Base-by-base conservation (phyloP, 2,329 filamentous ascomycete genomes). In the Sclerotinia borealis region DNA sequence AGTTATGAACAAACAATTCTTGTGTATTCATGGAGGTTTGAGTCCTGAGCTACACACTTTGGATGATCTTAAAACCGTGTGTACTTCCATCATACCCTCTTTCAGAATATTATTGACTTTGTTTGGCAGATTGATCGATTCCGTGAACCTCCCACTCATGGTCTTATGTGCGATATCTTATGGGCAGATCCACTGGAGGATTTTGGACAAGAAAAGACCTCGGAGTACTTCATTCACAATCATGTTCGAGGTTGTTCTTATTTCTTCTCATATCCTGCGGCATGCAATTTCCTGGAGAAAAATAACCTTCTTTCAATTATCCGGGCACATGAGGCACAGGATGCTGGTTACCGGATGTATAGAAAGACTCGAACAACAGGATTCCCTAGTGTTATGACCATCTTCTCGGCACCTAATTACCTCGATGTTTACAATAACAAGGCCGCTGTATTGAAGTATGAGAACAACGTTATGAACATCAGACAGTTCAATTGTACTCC, bases 401-500 rank as follows among this genome's bases (percentile, higher is more conserved):
- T 99, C 73, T 99, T 99, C 83, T 98, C 93, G 50, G 95, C 95
- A 1, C 95, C 95, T 43, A 99, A 99, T 78, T 99, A 99, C 76
- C 86, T 99, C 68, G 95, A 99, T 74, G 93, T 99, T 43, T 99
- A 99, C 80, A 99, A 99, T 86, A 99, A 99, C 84, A 99, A 99
- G 82, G 95, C 95, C 2, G 95, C 95, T 0, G 95, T 99, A 47
- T 82, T 99, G 72, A 99, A 99, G 80, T 99, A 99, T 76, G 95
- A 99, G 80, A 99, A 99, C 79, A 99, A 99, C 74, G 95, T 99
- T 66, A 99, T 99, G 95, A 99, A 99, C 81, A 99, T 99, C 75
- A 87, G 95, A 65, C 95, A 99, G 78, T 99, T 99, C 81, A 99
- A 99, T 83, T 99, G 93, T 84, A 98, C 95, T 27, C 95, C 95